A percentile compares a stretch with the other conserved stretches of the same genome.
Conservation (phyloP, 2,329 filamentous ascomycete genomes). For the Zymoseptoria crescenta region DNA sequence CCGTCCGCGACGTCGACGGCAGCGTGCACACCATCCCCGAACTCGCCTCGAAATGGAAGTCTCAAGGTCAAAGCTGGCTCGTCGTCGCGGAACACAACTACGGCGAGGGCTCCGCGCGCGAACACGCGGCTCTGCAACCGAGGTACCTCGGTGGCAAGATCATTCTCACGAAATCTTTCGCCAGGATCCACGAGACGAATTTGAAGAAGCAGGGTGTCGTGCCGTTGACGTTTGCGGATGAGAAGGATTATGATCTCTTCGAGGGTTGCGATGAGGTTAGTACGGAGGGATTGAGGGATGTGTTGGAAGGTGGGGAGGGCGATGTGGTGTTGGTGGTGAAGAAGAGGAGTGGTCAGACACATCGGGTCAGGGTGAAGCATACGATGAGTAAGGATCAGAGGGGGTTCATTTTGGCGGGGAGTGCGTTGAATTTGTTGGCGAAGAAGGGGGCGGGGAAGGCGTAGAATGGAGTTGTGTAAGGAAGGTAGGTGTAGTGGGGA, state of each 20-base stretch:
- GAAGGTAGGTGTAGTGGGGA: too few species aligned
- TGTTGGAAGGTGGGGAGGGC: slow-evolving; percentile 71
- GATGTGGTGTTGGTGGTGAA: slow-evolving; percentile 57
- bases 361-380: slow-evolving; percentile 72
- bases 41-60: slow-evolving; percentile 76
- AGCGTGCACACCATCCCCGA: slow-evolving; percentile 66
- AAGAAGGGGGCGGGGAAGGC: slow-evolving; percentile 40
- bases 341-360: slow-evolving; percentile 49
- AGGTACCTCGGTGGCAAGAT: slow-evolving; percentile 81
- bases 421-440: slow-evolving; percentile 82
- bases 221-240: slow-evolving; percentile 81
- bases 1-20: slow-evolving; percentile 79
- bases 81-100: slow-evolving; percentile 98
- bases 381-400: slow-evolving; percentile 85
- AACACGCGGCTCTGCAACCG: slow-evolving; percentile 84
- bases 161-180: slow-evolving; percentile 80
- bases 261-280: slow-evolving; percentile 73
- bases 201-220: slow-evolving; percentile 97
- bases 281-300: slow-evolving; percentile 76
- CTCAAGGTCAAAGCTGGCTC: slow-evolving; percentile 69
- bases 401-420: slow-evolving; percentile 85
- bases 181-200: slow-evolving; percentile 91
- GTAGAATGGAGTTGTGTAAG: too few species aligned
- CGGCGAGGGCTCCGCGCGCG: slow-evolving; percentile 80
- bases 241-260: slow-evolving; percentile 79